Conservation (phyloP, 805 yeast species). For the Maudiozyma pseudohumilis region DNA sequence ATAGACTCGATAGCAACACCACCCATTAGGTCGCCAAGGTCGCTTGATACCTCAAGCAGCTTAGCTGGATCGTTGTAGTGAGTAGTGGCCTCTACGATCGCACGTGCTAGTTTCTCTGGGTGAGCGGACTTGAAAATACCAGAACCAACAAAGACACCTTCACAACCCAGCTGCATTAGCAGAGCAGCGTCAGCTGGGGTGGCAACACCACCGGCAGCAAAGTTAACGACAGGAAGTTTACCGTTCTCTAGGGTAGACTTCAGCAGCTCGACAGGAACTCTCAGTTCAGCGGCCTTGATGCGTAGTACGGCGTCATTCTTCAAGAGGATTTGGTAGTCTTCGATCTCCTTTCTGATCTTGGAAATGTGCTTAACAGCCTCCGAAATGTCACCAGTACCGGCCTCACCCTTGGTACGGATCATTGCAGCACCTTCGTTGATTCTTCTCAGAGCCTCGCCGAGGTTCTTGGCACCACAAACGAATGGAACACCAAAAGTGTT, state of each 20-base stretch:
- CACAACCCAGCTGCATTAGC: slow-evolving; percentile 73
- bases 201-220: slow-evolving; percentile 85
- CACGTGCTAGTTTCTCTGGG: slow-evolving; percentile 63
- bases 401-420: slow-evolving; percentile 83
- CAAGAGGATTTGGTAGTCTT: slow-evolving; percentile 29
- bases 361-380: slow-evolving; percentile 73
- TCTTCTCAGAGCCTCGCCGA: slow-evolving; percentile 75
- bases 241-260: slow-evolving; percentile 37
- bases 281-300: slow-evolving; percentile 42
- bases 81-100: slow-evolving; percentile 74
- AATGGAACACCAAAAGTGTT: slow-evolving; percentile 57
- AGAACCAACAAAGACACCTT: slow-evolving; percentile 68
- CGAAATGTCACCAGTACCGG: slow-evolving; percentile 80
- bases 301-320: slow-evolving; percentile 37
- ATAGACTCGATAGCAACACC: slow-evolving; percentile 53
- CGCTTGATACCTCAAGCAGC: slow-evolving; percentile 55
- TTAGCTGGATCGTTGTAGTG: slow-evolving; percentile 51
- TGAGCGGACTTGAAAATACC: slow-evolving; percentile 68
- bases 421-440: slow-evolving; percentile 77
- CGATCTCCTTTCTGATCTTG: slow-evolving; percentile 46
- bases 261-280: slow-evolving; percentile 51
- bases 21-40: slow-evolving; percentile 67
- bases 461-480: slow-evolving; percentile 75
- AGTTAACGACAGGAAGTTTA: slow-evolving; percentile 70
- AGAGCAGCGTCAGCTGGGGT: slow-evolving; percentile 84